Evolutionary conservation across 2,329 filamentous ascomycete species (phyloP).

Genomic region (Aspergillus thermomutatus): DNA sequence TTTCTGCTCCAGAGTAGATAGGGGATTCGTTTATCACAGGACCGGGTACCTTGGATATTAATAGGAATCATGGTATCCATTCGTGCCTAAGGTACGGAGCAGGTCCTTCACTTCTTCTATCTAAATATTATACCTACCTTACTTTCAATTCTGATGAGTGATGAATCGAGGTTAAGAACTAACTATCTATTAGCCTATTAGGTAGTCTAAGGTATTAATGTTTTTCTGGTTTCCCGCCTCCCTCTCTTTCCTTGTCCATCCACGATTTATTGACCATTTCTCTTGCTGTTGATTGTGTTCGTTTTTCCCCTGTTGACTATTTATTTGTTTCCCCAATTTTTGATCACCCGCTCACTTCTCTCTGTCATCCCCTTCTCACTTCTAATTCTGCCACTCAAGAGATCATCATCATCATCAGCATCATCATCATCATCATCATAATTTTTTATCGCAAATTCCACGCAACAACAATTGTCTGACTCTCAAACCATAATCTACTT

Average conservation of each 20-base stretch:
- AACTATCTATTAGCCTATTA: neutral
- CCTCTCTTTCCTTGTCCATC: neutral
- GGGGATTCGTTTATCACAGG: too few relatives aligned
- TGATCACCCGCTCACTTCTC: neutral
- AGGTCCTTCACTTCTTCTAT: neutral
- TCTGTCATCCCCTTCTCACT: neutral
- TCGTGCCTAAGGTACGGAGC: neutral
- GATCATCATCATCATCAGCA: constrained; percentile 10
- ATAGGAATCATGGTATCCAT: neutral
- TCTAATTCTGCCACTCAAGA: neutral
- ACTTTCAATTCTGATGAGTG: neutral
- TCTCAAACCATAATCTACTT: neutral
- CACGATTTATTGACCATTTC: neutral
- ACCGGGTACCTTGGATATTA: neutral
- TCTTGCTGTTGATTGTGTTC: neutral
- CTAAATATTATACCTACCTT: neutral
- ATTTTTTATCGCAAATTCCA: neutral
- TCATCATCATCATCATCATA: constrained; percentile 10
- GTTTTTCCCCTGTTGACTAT: neutral
- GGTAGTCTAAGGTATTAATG: neutral
- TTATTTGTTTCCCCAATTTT: neutral
- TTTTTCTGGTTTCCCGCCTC: neutral
- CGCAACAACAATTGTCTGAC: neutral
- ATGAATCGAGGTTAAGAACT: neutral
- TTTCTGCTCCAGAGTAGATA: neutral